Percentiles rank a stretch among this genome's conserved stretches.
Conservation (phyloP, 2,329 filamentous ascomycete species). For the Calonectria pseudoreteaudii region DNA sequence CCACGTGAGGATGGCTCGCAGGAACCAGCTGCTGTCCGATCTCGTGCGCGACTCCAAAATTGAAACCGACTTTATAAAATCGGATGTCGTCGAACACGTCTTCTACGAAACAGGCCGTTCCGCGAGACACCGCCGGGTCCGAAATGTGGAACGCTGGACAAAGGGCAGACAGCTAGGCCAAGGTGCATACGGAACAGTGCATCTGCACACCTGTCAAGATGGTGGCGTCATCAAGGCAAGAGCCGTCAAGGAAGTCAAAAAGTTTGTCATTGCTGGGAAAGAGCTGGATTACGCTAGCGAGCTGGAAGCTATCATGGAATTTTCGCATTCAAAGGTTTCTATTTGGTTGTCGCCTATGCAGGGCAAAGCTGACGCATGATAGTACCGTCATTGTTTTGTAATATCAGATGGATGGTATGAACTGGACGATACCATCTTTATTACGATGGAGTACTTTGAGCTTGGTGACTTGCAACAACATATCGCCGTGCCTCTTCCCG, state of each 20-base stretch:
- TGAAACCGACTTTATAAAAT: background rate
- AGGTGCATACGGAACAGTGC: background rate
- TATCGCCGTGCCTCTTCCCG: background rate
- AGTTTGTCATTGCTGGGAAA: background rate
- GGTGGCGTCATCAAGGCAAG: background rate
- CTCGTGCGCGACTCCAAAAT: background rate
- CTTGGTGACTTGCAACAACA: background rate
- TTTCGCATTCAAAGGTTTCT: constrained; percentile 4
- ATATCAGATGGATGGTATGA: background rate
- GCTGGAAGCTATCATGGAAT: constrained; percentile 5
- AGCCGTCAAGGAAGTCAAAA: background rate
- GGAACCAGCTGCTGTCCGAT: background rate
- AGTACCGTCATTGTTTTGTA: constrained; percentile 7
- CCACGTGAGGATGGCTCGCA: background rate
- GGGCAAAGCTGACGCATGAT: background rate
- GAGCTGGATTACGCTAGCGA: background rate
- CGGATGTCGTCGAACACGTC: background rate
- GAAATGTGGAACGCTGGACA: background rate
- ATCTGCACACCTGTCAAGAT: background rate
- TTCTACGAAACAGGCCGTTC: background rate
- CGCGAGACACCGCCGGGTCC: background rate
- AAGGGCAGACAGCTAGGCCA: background rate
- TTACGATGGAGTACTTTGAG: constrained; percentile 4
- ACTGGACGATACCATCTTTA: background rate
- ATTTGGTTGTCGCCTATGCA: background rate